Percentiles rank a stretch among this genome's conserved stretches.
These are phyloP conservation scores for Polytrichum formosum DNA, from an alignment of 225 moss, liverwort and hornwort species.

Conservation along the genomic window DNA sequence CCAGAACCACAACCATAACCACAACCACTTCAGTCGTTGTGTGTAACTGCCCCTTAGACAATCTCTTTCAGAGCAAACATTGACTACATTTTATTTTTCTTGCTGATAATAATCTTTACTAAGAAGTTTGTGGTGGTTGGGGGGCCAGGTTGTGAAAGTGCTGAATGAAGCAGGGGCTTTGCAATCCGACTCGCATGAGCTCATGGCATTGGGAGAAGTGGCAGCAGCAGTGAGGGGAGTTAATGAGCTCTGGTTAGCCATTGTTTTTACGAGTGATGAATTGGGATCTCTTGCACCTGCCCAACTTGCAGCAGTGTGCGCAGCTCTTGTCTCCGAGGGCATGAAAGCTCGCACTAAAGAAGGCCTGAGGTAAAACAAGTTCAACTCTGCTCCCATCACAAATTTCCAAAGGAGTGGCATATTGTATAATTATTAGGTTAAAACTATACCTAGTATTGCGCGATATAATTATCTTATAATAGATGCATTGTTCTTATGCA, in stretches of 20 bases:
- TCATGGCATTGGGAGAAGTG: slow-evolving; percentile 75
- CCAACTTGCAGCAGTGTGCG: slow-evolving; percentile 93
- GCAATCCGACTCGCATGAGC: slow-evolving; percentile 55
- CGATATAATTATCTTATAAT: too few relatives aligned
- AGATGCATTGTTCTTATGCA: too few relatives aligned
- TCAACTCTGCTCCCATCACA: too few relatives aligned
- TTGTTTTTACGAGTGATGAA: slow-evolving; percentile 61
- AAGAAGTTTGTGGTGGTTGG: background rate
- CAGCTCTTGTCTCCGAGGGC: slow-evolving; percentile 87
- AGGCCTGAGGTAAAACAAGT: slow-evolving; percentile 34
- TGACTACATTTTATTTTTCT: too few relatives aligned
- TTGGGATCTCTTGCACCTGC: slow-evolving; percentile 61
- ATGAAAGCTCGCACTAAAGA: slow-evolving; percentile 74
- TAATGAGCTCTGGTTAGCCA: slow-evolving; percentile 93
- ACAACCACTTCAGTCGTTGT: too few relatives aligned
- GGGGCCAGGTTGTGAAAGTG: slow-evolving; percentile 68
- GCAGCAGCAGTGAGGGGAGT: slow-evolving; percentile 77
- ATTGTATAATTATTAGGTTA: too few relatives aligned
- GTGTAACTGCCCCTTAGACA: too few relatives aligned
- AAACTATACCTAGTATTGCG: too few relatives aligned
- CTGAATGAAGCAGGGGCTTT: slow-evolving; percentile 78
- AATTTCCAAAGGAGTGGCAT: too few relatives aligned
- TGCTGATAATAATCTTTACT: too few relatives aligned
- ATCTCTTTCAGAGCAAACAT: too few relatives aligned
- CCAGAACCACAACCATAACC: too few relatives aligned